Conservation (phyloP, 2,329 filamentous ascomycete species). For the Trichoderma lentiforme region DNA sequence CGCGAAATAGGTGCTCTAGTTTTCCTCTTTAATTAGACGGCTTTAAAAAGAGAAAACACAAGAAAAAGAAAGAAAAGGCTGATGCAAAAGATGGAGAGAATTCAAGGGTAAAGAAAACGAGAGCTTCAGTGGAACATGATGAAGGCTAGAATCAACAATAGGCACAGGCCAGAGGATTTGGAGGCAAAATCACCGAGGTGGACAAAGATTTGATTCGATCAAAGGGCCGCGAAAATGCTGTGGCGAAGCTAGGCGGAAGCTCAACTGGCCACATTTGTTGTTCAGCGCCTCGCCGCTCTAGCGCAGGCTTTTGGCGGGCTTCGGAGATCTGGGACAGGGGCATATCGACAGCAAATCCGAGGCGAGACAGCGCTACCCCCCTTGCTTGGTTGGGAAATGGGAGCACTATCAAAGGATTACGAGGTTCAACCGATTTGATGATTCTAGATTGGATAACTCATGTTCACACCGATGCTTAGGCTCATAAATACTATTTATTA, state of each 20-base stretch:
- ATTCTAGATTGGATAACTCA: neutral
- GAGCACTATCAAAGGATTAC: neutral
- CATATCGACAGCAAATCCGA: constrained; percentile 6
- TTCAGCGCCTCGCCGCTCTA: constrained; percentile 7
- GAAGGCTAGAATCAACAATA: constrained; percentile 1
- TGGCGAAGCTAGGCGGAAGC: constrained; percentile 22
- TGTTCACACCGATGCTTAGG: neutral
- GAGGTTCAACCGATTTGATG: neutral
- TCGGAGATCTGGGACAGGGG: constrained; percentile 18
- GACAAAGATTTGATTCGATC: neutral
- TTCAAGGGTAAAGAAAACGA: neutral
- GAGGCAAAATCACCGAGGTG: constrained; percentile 9
- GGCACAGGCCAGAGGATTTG: neutral
- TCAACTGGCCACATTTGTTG: constrained; percentile 17
- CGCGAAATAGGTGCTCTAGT: neutral
- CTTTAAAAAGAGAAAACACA: constrained; percentile 11
- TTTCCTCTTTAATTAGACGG: neutral
- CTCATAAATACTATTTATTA: neutral
- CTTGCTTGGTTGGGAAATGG: neutral
- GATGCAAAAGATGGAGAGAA: neutral
- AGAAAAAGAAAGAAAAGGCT: constrained; percentile 15
- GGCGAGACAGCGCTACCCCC: neutral
- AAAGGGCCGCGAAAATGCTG: constrained; percentile 24
- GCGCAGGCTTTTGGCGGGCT: constrained; percentile 6
- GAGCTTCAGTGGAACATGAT: constrained; percentile 16